Evolutionary conservation across 2,329 filamentous ascomycete genomes (phyloP), one percentile per base, ranked within the genome.

Genomic region (Chaetoscypha palmicola): DNA sequence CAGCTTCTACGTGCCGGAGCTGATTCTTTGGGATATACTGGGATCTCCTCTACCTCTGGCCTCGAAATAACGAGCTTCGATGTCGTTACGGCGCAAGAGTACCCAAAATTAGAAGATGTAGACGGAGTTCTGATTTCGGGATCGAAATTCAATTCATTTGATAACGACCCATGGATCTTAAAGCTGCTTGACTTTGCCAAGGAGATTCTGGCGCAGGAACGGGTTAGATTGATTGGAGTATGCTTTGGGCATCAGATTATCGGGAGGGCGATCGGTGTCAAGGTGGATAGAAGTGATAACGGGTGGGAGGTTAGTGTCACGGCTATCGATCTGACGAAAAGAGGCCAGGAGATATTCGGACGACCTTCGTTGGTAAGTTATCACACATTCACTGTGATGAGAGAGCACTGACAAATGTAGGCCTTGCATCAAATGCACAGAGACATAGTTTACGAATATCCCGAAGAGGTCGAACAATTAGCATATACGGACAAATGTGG

Each of bases 221-320:
- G 78, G 1, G 76, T 92, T 5, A 75, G 79, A 26, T 65, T 90
- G n/a, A 71, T 94, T 12, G 88, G 87, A 9, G 74, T 92, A 12
- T 94, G 88, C 65, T 94, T 91, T 62, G 88, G 88, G 4, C 88
- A 94, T 62, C 87, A 94, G 68, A 89, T 94, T 56, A 68, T 92
- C 33, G 86, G 76, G 1, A 73, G 87, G 41, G 85, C 86, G 1
- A 61, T 90, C 53, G 85, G 79, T 3, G 74, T 68, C 16, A 74
- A 76, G 54, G 83, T 94, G 2, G 80, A 72, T 26, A 68, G 79
- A 42, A 86, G 77, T 60, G 72, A 79, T 19, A 63, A 68, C 16
- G 87, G 86, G 2, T 94, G 88, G 89, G 89, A 94, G 66, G 68
- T 86, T n/a, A 79, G 83, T 38, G 87, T 92, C 2, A 76, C 76